Percentiles rank a stretch among this genome's conserved stretches.
These are phyloP conservation scores for Conoideocrella luteorostrata DNA, from an alignment of 2,329 filamentous ascomycete species.

Conservation along the genomic window DNA sequence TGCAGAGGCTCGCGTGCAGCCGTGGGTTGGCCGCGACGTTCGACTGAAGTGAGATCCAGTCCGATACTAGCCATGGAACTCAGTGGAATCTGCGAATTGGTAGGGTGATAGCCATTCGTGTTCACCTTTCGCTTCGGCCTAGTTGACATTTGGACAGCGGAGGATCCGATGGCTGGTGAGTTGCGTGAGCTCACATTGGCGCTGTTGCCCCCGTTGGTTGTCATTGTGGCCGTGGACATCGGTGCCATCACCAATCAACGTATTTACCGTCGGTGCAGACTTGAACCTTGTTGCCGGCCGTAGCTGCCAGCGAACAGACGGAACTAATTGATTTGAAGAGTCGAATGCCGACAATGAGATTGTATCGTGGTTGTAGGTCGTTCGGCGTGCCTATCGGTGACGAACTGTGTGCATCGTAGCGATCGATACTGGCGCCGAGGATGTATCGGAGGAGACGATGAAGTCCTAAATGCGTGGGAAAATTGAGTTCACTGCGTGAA, in stretches of 20 bases:
- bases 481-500: background rate
- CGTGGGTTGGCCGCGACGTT: conserved; percentile 78
- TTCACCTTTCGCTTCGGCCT: conserved; percentile 49
- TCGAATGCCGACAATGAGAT: conserved; percentile 1
- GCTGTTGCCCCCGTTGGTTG: conserved; percentile 30
- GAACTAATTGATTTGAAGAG: too few relatives aligned
- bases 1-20: conserved; percentile 70
- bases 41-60: conserved; percentile 82
- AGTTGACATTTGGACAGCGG: conserved; percentile 27
- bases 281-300: conserved; percentile 6
- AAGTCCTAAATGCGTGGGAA: background rate
- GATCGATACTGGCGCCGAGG: conserved; percentile 3
- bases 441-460: conserved; percentile 4
- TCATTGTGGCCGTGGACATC: conserved; percentile 31
- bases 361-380: background rate
- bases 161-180: conserved; percentile 39
- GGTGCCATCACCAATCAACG: conserved; percentile 32
- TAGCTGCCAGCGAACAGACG: too few relatives aligned
- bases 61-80: conserved; percentile 54
- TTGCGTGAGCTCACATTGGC: conserved; percentile 45
- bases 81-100: conserved; percentile 44
- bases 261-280: too few relatives aligned
- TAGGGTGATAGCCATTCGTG: conserved; percentile 46
- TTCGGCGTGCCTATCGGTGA: conserved; percentile 11
- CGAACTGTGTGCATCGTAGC: conserved; percentile 17